phyloP scores from a whole-genome alignment of 1,284 basidiomycete species.

The Ustilago nuda region DNA sequence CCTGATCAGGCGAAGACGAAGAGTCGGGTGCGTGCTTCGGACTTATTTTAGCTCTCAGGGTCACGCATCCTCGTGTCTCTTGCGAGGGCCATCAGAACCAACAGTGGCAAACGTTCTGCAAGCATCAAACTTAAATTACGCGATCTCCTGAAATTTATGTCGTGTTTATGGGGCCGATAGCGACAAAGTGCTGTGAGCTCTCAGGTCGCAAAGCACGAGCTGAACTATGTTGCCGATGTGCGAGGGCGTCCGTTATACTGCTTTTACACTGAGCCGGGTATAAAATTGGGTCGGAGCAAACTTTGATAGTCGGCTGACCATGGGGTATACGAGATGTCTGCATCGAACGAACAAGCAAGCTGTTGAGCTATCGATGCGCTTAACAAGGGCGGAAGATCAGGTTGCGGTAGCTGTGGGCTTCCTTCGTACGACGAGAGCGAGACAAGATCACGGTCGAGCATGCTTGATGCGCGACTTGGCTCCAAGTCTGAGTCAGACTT shows the following conservation, averaged over 20 bases:
- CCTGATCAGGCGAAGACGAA: slow-evolving; percentile 8
- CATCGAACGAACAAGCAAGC: not conserved
- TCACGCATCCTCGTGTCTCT: no score
- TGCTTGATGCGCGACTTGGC: slow-evolving; percentile 30
- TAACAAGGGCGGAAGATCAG: slow-evolving; percentile 4
- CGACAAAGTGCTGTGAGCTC: no score
- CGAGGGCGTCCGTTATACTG: not conserved
- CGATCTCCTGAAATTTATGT: no score
- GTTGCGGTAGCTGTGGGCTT: not conserved
- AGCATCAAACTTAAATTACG: no score
- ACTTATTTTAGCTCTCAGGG: slow-evolving; percentile 22
- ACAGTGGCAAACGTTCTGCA: no score
- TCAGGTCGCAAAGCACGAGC: no score
- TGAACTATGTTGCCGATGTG: not conserved
- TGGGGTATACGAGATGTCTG: not conserved
- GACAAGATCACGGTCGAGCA: slow-evolving; percentile 19
- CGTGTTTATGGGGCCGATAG: no score
- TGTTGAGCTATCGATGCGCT: slow-evolving; percentile 6
- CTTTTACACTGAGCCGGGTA: not conserved
- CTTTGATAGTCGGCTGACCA: not conserved
- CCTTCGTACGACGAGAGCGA: not conserved
- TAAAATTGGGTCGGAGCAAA: not conserved
- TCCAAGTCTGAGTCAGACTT: slow-evolving; percentile 8
- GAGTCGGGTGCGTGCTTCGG: slow-evolving; percentile 25
- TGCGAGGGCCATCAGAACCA: no score